Evolutionary conservation across 306 rosid species (phyloP), one percentile per base, ranked within the genome.

Genomic region (Begonia masoniana): DNA sequence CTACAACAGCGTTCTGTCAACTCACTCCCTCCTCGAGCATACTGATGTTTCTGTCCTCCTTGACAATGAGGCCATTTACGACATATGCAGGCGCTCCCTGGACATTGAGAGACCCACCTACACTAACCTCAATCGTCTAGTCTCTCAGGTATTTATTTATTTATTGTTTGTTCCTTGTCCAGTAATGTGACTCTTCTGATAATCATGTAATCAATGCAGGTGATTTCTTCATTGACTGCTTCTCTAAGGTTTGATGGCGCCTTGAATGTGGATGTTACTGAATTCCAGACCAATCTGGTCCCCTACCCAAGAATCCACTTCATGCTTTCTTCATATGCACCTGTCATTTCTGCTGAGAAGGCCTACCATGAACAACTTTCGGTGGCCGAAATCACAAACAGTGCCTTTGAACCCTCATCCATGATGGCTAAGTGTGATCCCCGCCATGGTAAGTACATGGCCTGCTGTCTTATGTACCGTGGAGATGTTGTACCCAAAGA

Each of bases 341-440:
- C 94, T 0, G 94, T 84, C 19, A 81, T 84, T 69, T 84, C 94
- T 24, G 85, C 85, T n/a, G 94, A 76, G 71, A 84, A 80, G 71
- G 88, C 94, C 10, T 84, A 80, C 58, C 94, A 80, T 26, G 94
- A 84, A 59, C 88, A 84, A 47, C 82, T 84, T 35, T 84, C 94
- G 4, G 88, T 84, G 46, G 85, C 88, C 14, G 88, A 81, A 68
- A 84, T 84, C 74, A 81, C 94, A 43, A 84, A 80, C 58, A 75
- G 81, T 14, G 88, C 94, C 19, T 80, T 84, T 10, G 88, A 84
- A 79, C 94, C 94, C 6, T 84, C 94, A 3, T 84, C 94, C 23
- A 84, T 84, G 94, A 84, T 84, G 88, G 94, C 84, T 45, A 84
- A 84, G 70, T 84, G 94, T 10, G 94, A 84, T 46, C 94, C 94